phyloP scores from a whole-genome alignment of 108 stramenopile species.

The Mayamaea pseudoterrestris region DNA sequence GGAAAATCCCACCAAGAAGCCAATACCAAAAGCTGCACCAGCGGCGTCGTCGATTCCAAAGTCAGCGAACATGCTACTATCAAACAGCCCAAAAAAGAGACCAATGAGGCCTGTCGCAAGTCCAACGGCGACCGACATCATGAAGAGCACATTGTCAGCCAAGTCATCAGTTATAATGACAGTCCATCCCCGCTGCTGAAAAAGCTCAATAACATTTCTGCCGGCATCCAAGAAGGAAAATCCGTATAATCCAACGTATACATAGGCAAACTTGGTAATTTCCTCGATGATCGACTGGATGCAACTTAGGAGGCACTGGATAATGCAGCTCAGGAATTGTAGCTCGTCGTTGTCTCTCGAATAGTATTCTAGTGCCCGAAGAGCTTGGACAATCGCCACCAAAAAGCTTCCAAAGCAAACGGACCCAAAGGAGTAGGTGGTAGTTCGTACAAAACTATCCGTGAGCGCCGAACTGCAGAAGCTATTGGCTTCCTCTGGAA shows the following conservation, averaged over 20 bases:
- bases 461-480: slow-evolving; percentile 47
- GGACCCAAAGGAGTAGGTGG: slow-evolving; percentile 47
- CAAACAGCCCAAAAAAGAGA: slow-evolving; percentile 28
- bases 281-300: slow-evolving; percentile 55
- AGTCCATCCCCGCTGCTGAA: slow-evolving; percentile 63
- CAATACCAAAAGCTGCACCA: slow-evolving; percentile 8
- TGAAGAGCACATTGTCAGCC: slow-evolving; percentile 40
- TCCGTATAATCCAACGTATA: slow-evolving; percentile 81
- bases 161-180: slow-evolving; percentile 69
- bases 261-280: slow-evolving; percentile 72
- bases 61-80: slow-evolving; percentile 31
- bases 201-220: slow-evolving; percentile 47
- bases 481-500: slow-evolving; percentile 40
- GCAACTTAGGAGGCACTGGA: slow-evolving; percentile 56
- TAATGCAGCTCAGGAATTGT: slow-evolving; percentile 46
- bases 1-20: slow-evolving; percentile 50
- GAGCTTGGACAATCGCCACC: slow-evolving; percentile 70
- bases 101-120: slow-evolving; percentile 50
- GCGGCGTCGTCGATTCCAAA: slow-evolving; percentile 5
- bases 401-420: slow-evolving; percentile 84
- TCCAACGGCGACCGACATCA: slow-evolving; percentile 51
- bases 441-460: slow-evolving; percentile 44
- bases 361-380: slow-evolving; percentile 36
- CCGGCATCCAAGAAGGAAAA: slow-evolving; percentile 69
- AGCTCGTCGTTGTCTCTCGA: slow-evolving; percentile 35